Evolutionary conservation across 257 asterid genomes (phyloP), one percentile per base, ranked within the genome.

Genomic region (Marsdenia floribunda): DNA sequence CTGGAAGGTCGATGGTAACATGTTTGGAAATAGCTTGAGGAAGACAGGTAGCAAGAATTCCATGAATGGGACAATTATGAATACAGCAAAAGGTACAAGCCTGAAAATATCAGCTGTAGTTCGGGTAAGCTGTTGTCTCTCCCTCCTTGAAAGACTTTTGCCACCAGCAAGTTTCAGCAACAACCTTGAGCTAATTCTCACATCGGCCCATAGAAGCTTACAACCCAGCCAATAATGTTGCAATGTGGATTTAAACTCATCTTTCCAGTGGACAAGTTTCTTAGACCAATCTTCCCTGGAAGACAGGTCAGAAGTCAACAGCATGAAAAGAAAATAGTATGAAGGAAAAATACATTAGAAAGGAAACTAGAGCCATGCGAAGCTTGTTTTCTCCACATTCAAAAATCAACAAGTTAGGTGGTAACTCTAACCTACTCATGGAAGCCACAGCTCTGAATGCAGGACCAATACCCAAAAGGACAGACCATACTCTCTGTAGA

Each of bases 91-190:
- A 6, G 97, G 98, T 63, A 93, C 97, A 64, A 93, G 94, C 86
- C 98, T 89, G 86, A 93, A 93, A 67, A 93, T 92, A 89, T 93
- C 98, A 78, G 97, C 96, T 67, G 98, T 89, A 38, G 98, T 91
- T 74, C 97, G 86, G 54, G 96, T 93, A 33, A 93, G 93, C 78
- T 93, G 98, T 78, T 91, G 95, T 78, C 91, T 87, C 90, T 93
- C 97, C 83, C 98, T 88, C 75, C 98, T 86, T 76, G 98, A 89
- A 64, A 93, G 93, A 83, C 88, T 86, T 81, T 71, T 93, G 73
- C 98, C 98, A 73, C 91, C 85, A 66, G 91, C 93, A 80, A 93
- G 94, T 81, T 91, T 93, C 85, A 82, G 66, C 84, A 93, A 79
- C 83, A 91, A 74, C 86, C 95, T 89, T 46, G 94, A 90, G 78